These are phyloP conservation scores for Meyerozyma athensensis DNA, from an alignment of 1,139 yeast species.

Conservation along the genomic window DNA sequence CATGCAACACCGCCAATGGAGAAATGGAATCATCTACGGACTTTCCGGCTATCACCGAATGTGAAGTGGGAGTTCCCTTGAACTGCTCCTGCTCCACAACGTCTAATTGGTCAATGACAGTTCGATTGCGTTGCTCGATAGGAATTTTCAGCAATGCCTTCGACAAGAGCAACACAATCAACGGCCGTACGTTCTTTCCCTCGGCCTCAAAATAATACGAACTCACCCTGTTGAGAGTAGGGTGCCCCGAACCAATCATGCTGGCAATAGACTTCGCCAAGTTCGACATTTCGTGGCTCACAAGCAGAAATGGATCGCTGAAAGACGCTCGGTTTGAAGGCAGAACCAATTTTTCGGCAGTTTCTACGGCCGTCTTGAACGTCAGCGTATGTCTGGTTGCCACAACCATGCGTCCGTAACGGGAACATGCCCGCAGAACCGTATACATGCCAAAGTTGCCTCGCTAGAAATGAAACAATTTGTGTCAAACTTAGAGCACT, in stretches of 20 bases:
- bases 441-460: neutral
- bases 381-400: slow-evolving; percentile 9
- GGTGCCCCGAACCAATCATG: slow-evolving; percentile 89
- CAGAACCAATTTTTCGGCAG: slow-evolving; percentile 78
- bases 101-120: slow-evolving; percentile 55
- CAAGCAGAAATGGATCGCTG: slow-evolving; percentile 82
- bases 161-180: slow-evolving; percentile 76
- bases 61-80: slow-evolving; percentile 43
- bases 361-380: slow-evolving; percentile 58
- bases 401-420: neutral
- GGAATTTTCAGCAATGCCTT: slow-evolving; percentile 83
- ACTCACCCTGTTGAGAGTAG: slow-evolving; percentile 83
- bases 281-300: slow-evolving; percentile 91
- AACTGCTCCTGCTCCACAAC: slow-evolving; percentile 61
- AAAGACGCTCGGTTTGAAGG: slow-evolving; percentile 52
- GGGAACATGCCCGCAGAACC: neutral
- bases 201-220: slow-evolving; percentile 93
- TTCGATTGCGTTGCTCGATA: slow-evolving; percentile 57
- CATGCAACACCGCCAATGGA: slow-evolving; percentile 81
- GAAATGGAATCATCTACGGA: slow-evolving; percentile 59
- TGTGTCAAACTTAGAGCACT: neutral
- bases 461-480: neutral
- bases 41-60: slow-evolving; percentile 48
- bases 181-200: slow-evolving; percentile 92
- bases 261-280: slow-evolving; percentile 83